Evolutionary conservation across 2,329 filamentous ascomycete species (phyloP), one percentile per base, ranked within the genome.

Genomic region (Cytospora chrysosperma): DNA sequence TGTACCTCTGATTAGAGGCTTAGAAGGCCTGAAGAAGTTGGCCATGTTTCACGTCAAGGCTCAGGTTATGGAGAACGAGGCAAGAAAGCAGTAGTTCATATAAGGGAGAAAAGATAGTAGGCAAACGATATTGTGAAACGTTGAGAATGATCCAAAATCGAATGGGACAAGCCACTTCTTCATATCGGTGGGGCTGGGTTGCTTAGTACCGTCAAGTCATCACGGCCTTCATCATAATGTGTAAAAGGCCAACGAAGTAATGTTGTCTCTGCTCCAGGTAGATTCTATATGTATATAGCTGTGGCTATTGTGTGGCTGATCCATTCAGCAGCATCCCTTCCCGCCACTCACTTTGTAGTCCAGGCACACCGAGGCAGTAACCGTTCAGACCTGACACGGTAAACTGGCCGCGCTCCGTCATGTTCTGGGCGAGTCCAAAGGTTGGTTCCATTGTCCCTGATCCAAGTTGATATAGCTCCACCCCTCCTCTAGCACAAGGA

Each of bases 1-100:
- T n/a, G 69, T 76, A 27, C 62, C 66, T 0, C 3, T 73, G 21
- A 9, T 74, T 21, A 64, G 69, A 47, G 61, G 55, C 6, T 63
- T 67, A 4, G 71, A 72, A 49, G 70, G 70, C 12, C 15, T 71
- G 52, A 65, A 68, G 30, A 67, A 63, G 34, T 28, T 69, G 49
- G 52, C 28, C 8, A 64, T 70, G 61, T 67, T 69, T 21, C 71
- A 73, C 56, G 58, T 69, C 40, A 67, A 61, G 34, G 59, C 50
- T 57, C 60, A 37, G 2, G 64, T 56, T 12, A 30, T 58, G 37
- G 64, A 65, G 28, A 56, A 57, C 17, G 51, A 64, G 27, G 50
- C 30, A 0, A 53, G 64, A 26, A 60, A 54, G 56, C 52, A 59
- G 27, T 49, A 62, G 26, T 7, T 12, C 37, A 4, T 19, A 28